A percentile compares a stretch with the other conserved stretches of the same genome.
Conservation (phyloP, 78 protist genomes). For the Planoprotostelium fungivorum region DNA sequence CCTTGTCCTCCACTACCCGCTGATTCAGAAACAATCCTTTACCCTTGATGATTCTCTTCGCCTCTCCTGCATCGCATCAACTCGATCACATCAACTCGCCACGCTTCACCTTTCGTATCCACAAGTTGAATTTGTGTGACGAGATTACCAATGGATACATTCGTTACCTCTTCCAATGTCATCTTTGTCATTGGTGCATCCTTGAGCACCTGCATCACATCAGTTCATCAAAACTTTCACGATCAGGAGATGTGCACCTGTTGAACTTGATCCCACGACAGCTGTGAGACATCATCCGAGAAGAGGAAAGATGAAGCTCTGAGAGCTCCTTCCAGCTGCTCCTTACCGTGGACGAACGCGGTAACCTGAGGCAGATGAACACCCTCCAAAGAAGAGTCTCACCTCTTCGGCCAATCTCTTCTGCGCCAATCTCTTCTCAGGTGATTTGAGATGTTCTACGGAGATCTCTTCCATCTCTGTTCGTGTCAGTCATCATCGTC, state of each 20-base stretch:
- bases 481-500: background rate
- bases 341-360: slow-evolving; percentile 42
- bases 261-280: background rate
- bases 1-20: background rate
- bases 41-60: background rate
- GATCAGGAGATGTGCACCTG: background rate
- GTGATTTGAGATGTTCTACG: slow-evolving; percentile 8
- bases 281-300: background rate
- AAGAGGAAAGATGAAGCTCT: slow-evolving; percentile 32
- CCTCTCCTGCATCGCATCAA: background rate
- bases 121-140: background rate
- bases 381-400: background rate
- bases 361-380: slow-evolving; percentile 3
- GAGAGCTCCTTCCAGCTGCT: slow-evolving; percentile 39
- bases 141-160: background rate
- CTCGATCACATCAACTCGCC: background rate
- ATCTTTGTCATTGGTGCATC: background rate
- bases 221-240: too few species aligned
- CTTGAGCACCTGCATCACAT: background rate
- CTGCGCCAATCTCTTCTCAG: slow-evolving; percentile 35
- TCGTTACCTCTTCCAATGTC: background rate
- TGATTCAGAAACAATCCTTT: background rate
- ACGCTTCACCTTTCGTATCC: background rate
- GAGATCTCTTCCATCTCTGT: slow-evolving; percentile 8
- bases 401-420: slow-evolving; percentile 26